These are phyloP conservation scores for Peniophora sp. DNA, from an alignment of 1,284 basidiomycete species.

Conservation along the genomic window DNA sequence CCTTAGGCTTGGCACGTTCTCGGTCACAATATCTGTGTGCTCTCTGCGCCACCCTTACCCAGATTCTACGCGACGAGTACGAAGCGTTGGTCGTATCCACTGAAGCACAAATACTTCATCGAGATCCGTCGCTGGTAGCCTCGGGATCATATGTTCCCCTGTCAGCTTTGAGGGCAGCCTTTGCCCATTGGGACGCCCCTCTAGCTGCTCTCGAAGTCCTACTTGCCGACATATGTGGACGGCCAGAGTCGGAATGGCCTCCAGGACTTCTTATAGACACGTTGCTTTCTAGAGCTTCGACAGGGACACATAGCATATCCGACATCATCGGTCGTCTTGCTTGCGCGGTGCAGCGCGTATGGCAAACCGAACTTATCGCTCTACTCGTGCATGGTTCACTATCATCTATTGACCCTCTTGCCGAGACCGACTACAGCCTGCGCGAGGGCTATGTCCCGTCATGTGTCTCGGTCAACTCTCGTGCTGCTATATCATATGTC, in stretches of 20 bases:
- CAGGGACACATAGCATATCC: slow-evolving; percentile 70
- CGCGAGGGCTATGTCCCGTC: slow-evolving; percentile 64
- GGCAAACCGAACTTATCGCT: slow-evolving; percentile 70
- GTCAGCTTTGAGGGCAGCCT: slow-evolving; percentile 71
- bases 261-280: slow-evolving; percentile 76
- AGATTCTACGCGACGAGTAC: slow-evolving; percentile 72
- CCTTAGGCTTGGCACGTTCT: slow-evolving; percentile 43
- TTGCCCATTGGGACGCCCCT: slow-evolving; percentile 80
- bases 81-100: slow-evolving; percentile 74
- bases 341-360: slow-evolving; percentile 69
- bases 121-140: slow-evolving; percentile 66
- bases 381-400: slow-evolving; percentile 74
- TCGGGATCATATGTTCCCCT: slow-evolving; percentile 76
- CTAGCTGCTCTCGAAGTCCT: slow-evolving; percentile 61
- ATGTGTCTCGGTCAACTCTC: slow-evolving; percentile 61
- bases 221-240: slow-evolving; percentile 41
- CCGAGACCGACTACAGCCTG: slow-evolving; percentile 44
- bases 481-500: slow-evolving; percentile 79
- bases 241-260: slow-evolving; percentile 43
- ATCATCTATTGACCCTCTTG: slow-evolving; percentile 48
- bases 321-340: slow-evolving; percentile 61
- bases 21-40: slow-evolving; percentile 72
- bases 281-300: slow-evolving; percentile 58
- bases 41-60: slow-evolving; percentile 62
- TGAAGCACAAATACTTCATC: slow-evolving; percentile 67